These are phyloP conservation scores for Eutypella sp. DNA, from an alignment of 2,329 filamentous ascomycete genomes.

Conservation along the genomic window DNA sequence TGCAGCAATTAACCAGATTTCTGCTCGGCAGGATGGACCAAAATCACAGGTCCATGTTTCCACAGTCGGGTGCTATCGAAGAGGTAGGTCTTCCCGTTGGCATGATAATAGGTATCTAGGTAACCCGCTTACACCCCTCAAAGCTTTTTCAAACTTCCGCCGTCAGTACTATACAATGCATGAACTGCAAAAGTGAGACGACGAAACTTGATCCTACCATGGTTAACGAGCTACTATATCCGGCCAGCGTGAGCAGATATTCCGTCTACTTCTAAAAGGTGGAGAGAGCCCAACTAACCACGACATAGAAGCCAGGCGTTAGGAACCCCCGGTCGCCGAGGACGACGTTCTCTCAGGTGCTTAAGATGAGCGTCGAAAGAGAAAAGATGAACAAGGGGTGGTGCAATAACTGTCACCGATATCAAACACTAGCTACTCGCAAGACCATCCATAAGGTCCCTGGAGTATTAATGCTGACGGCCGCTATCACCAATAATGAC, in stretches of 20 bases:
- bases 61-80: slow-evolving; percentile 62
- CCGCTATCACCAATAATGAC: slow-evolving; percentile 66
- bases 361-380: slow-evolving; percentile 89
- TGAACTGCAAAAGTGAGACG: slow-evolving; percentile 82
- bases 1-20: slow-evolving; percentile 83
- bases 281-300: slow-evolving; percentile 18
- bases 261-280: not conserved
- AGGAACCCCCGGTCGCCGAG: slow-evolving; percentile 48
- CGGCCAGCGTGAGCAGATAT: slow-evolving; percentile 39
- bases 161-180: slow-evolving; percentile 72
- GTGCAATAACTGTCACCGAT: slow-evolving; percentile 87
- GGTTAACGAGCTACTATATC: slow-evolving; percentile 83
- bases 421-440: slow-evolving; percentile 79
- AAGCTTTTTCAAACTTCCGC: slow-evolving; percentile 64
- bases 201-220: slow-evolving; percentile 72
- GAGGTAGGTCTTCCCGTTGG: slow-evolving; percentile 43
- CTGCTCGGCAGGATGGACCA: slow-evolving; percentile 74
- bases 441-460: slow-evolving; percentile 82
- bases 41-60: slow-evolving; percentile 67
- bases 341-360: slow-evolving; percentile 77
- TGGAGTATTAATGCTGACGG: slow-evolving; percentile 83
- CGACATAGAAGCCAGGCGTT: slow-evolving; percentile 38
- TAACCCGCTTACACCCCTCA: slow-evolving; percentile 18
- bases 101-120: not conserved
- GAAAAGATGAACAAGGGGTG: slow-evolving; percentile 87